These are phyloP conservation scores for Drechslerella coelobrocha DNA, from an alignment of 2,329 filamentous ascomycete genomes.

Conservation along the genomic window DNA sequence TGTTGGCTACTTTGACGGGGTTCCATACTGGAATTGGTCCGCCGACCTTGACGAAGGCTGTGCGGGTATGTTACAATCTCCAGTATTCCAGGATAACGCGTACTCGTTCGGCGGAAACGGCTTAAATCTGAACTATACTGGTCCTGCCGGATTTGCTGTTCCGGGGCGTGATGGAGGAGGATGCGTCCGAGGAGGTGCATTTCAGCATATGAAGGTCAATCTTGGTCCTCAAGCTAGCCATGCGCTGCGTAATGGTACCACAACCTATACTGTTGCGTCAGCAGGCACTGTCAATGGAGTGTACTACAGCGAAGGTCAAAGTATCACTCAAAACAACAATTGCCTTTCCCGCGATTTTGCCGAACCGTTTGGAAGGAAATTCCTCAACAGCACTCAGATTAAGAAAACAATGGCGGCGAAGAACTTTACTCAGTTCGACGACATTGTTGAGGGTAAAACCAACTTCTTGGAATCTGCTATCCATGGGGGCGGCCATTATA, in stretches of 20 bases:
- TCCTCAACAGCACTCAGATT: conserved; percentile 32
- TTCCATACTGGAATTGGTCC: conserved; percentile 59
- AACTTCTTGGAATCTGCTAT: conserved; percentile 56
- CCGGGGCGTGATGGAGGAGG: conserved; percentile 55
- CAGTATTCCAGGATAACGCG: conserved; percentile 63
- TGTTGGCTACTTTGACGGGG: conserved; percentile 60
- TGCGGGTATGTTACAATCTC: conserved; percentile 58
- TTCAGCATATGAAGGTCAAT: conserved; percentile 57
- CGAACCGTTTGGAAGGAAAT: conserved; percentile 41
- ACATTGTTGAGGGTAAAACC: conserved; percentile 54
- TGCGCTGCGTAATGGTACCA: too few species aligned
- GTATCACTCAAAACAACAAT: conserved; percentile 1
- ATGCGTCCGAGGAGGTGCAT: conserved; percentile 58
- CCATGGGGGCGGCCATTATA: conserved; percentile 58
- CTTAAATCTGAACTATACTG: conserved; percentile 19
- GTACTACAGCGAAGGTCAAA: too few species aligned
- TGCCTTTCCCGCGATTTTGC: conserved; percentile 35
- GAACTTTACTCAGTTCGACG: conserved; percentile 53
- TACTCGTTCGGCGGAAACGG: conserved; percentile 58
- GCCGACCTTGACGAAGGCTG: conserved; percentile 56
- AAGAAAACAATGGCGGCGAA: conserved; percentile 9
- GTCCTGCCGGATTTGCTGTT: conserved; percentile 52
- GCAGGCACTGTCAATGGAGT: too few species aligned
- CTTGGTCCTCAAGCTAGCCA: too few species aligned
- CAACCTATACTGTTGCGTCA: too few species aligned